A percentile compares a stretch with the other conserved stretches of the same genome.
Conservation (phyloP, 2,329 filamentous ascomycete species). For the Diplodia scrobiculata region DNA sequence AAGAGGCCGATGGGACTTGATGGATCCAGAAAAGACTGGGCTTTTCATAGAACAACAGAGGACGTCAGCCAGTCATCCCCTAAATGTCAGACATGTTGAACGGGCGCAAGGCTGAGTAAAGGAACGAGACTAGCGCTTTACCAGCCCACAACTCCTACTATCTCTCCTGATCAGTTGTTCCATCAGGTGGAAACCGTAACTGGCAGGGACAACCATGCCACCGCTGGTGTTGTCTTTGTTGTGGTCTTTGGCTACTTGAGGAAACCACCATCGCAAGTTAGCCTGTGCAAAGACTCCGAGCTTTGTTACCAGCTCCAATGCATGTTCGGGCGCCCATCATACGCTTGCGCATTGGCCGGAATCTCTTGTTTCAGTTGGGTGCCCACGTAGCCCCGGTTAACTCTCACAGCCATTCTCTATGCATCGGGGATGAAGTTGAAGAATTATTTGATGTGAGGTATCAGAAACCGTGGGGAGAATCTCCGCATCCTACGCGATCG, state of each 20-base stretch:
- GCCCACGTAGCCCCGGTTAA: neutral
- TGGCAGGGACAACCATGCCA: neutral
- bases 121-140: neutral
- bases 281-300: neutral
- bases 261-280: neutral
- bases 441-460: too few relatives aligned
- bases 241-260: neutral
- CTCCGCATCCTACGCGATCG: too few relatives aligned
- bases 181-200: neutral
- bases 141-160: neutral
- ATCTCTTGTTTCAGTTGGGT: neutral
- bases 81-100: neutral
- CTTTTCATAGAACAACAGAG: neutral
- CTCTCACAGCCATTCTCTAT: neutral
- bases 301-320: neutral
- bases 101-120: neutral
- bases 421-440: neutral
- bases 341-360: neutral
- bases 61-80: neutral
- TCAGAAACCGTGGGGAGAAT: too few relatives aligned
- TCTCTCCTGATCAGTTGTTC: neutral
- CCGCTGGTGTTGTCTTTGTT: neutral
- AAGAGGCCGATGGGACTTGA: neutral
- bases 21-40: neutral
- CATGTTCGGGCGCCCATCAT: neutral